Base-by-base conservation (phyloP, 495 filamentous ascomycete genomes). In the Lasiosphaeriaceae sp. region DNA sequence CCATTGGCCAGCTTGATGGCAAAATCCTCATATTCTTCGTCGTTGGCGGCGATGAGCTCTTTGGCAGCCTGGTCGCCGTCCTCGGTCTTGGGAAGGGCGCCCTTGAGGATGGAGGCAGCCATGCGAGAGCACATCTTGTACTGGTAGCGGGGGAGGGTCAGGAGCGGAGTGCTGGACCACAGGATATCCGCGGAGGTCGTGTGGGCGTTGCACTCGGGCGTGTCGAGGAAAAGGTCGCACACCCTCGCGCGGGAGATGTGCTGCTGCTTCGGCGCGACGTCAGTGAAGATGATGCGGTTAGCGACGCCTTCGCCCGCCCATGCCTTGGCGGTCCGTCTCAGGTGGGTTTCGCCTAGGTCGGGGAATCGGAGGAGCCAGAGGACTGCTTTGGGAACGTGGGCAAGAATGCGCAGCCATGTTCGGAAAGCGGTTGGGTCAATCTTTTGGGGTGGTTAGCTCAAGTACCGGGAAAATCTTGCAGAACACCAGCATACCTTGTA, bases 71-170 rank as follows among this genome's bases (percentile, higher is more conserved):
- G 72, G n/a, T 73, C 75, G 11, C 92, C 92, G 17, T 83, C 83
- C 9, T 74, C 75, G 3, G 73, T 74, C 59, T 83, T 85, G 0
- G 95, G 92, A 8, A 97, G 75, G 2, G 94, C 94, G 39, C 94
- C 95, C 57, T 82, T 87, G 12, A 98, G 78, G 60, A 98, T 97
- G 14, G 89, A 93, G 37, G 92, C 92, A 20, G 94, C 94, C 89
- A 98, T 97, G 50, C 95, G 86, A 43, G 90, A 95, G 72, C 95
- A 97, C 94, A 99, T 99, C 76, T 99, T 99, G 71, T 97, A 96
- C 52, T 85, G 81, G 71, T 97, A 94, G 29, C 93, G 83, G n/a
- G 92, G 92, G n/a, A 92, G 79, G 0, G 94, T 99, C 52, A 97
- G 76, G 50, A 99, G 78, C 34, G 94, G 94, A 6, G 95, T 99